Evolutionary conservation across 257 asterid genomes (phyloP).

Genomic region (Rubia yunnanensis): DNA sequence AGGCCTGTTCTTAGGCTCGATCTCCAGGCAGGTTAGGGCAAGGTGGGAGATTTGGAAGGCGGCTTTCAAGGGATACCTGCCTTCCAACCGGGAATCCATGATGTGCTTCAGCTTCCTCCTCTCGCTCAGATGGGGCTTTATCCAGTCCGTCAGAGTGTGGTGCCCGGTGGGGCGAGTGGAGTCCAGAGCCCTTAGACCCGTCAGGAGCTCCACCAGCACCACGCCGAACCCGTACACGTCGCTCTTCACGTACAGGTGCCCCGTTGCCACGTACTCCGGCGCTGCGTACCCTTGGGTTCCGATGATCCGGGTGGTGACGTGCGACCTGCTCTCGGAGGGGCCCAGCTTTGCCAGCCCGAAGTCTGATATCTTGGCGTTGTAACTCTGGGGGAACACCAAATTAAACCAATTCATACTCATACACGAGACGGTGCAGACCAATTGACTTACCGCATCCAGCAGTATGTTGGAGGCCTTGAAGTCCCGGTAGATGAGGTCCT

Average conservation of each 20-base stretch:
- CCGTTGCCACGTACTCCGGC: conserved; percentile 71
- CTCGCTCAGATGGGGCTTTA: conserved; percentile 48
- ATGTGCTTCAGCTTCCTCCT: conserved; percentile 48
- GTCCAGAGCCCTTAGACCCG: conserved; percentile 56
- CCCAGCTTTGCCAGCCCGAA: conserved; percentile 65
- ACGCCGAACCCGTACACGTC: conserved; percentile 73
- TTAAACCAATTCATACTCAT: not conserved
- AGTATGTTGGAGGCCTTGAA: conserved; percentile 76
- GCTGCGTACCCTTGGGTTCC: conserved; percentile 86
- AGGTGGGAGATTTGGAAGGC: conserved; percentile 47
- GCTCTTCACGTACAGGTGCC: conserved; percentile 64
- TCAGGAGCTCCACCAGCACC: conserved; percentile 57
- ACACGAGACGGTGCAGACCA: too few relatives aligned
- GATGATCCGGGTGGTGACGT: conserved; percentile 54
- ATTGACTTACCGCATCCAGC: conserved; percentile 57
- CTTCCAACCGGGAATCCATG: conserved; percentile 55
- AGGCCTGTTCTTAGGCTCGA: conserved; percentile 51
- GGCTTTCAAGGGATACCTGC: conserved; percentile 51
- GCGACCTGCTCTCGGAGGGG: conserved; percentile 61
- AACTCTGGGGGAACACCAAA: conserved; percentile 27
- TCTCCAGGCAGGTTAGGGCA: conserved; percentile 46
- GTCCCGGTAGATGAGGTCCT: conserved; percentile 58
- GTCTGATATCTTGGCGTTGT: conserved; percentile 64
- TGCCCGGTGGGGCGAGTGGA: conserved; percentile 40
- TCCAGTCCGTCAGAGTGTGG: conserved; percentile 51